Base-by-base conservation (phyloP, 805 yeast genomes). In the Saturnispora kantuleensis region DNA sequence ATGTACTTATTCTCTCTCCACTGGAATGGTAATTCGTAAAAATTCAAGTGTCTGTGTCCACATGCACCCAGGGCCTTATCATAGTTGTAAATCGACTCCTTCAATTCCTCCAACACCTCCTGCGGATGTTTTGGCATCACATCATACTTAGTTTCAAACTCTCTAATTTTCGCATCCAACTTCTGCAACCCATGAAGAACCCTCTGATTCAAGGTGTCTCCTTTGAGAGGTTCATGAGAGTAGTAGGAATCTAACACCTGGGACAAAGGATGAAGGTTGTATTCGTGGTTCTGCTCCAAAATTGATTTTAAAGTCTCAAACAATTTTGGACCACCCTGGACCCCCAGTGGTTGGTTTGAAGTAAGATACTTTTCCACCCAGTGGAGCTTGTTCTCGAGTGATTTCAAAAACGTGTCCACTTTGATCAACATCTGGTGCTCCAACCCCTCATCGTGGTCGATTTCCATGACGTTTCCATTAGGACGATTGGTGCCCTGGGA, bases 1-100 rank as follows among this genome's bases (percentile, higher is more conserved):
- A 93, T 85, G 61, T 74, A 88, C 47, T 87, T 79, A 64, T 93
- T 90, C 63, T 89, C 97, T 56, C 95, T 75, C 95, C 96, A 90
- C 39, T 84, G 86, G 52, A 81, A 76, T 2, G 98, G 98, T 36
- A 90, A 68, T 60, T 90, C 95, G 57, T 84, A 86, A 60, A 81
- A 85, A 52, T 86, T 87, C 35, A 90, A 64, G 45, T 79, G 72
- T 38, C 81, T 48, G 3, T 59, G 48, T 10, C 56, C 39, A 3
- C 81, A 79, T 10, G 66, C 57, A 5, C 57, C 53, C 5, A 65
- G 52, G 1, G 81, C 81, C 18, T 56, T 57, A 26, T 71, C 73
- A 50, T 71, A 73, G 53, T 74, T 71, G 54, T 68, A 70, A 35
- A 69, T 61, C 28, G 68, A 65, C 16, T 67, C 60, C 29, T 60